These are phyloP conservation scores for Linum lewisii DNA, from an alignment of 345 rosid genomes.

Conservation along the genomic window DNA sequence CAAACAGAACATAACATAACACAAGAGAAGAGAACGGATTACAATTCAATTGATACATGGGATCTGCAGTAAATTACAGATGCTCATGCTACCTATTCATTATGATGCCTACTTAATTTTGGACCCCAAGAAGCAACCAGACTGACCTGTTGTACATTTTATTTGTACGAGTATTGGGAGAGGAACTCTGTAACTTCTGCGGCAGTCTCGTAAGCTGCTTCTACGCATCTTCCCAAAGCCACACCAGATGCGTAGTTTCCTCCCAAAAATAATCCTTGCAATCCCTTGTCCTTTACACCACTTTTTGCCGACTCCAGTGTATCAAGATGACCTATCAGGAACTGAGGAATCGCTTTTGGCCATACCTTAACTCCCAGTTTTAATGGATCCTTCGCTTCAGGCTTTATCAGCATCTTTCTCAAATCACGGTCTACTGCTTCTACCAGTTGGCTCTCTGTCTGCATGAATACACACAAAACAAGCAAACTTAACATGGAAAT, in stretches of 20 bases:
- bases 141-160: too few species aligned
- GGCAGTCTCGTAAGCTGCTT: constrained; percentile 75
- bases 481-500: neutral
- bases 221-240: constrained; percentile 83
- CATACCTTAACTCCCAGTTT: constrained; percentile 66
- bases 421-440: constrained; percentile 83
- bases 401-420: constrained; percentile 85
- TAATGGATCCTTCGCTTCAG: constrained; percentile 61
- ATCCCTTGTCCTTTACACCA: constrained; percentile 40
- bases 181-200: constrained; percentile 55
- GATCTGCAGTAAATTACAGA: too few species aligned
- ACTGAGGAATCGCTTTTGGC: constrained; percentile 96
- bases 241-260: constrained; percentile 82
- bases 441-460: constrained; percentile 62
- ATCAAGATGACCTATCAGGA: constrained; percentile 76
- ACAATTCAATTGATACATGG: too few species aligned
- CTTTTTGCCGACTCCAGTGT: constrained; percentile 51
- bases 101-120: too few species aligned
- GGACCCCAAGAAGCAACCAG: too few species aligned
- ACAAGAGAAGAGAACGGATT: too few species aligned
- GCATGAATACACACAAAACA: constrained; percentile 13
- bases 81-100: too few species aligned
- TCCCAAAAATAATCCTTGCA: constrained; percentile 64
- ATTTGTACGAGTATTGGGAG: constrained; percentile 17
- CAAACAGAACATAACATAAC: too few species aligned